Base-by-base conservation (phyloP, 1,139 yeast species). In the Saccharomyces hybrid region DNA sequence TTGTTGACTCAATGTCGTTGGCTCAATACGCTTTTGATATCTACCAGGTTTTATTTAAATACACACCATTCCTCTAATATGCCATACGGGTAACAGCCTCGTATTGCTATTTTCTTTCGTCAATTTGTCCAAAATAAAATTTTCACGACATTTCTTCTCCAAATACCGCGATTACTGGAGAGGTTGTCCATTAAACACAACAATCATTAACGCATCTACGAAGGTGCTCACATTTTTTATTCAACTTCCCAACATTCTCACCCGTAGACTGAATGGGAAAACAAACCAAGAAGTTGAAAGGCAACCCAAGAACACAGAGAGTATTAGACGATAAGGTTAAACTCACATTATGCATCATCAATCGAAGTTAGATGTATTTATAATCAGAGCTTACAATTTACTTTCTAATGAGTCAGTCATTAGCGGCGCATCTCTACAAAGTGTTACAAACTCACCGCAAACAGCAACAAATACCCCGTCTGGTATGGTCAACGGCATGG, bases 291-390 rank as follows among this genome's bases (percentile, higher is more conserved):
- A 38, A 38, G 25, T 6, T 32, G 19, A 48, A 47, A 48, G 11
- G 27, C 1, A 19, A 9, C 42, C 34, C 8, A 28, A 32, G 6
- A 16, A 29, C 32, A 27, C 29, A 14, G 2, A 47, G 32, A 23
- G 19, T 28, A 34, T 31, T 48, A 11, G 26, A 48, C 11, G 26
- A 48, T n/a, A 31, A 48, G 34, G 23, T 31, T 31, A 23, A 11
- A 48, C 14, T 19, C 25, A 32, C 31, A 57, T 62, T 29, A 59
- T 66, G 59, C 70, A 66, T 54, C 68, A 65, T 53, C 70, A 67
- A 57, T 57, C 62, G 2, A 65, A 65, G 53, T 59, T 67, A 48
- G 71, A 68, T 57, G 63, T 67, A 2, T 67, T 68, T 52, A 62
- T 67, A 38, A 67, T 68, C 46, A 61, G 66, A 53, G 66, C 67